A percentile compares a stretch with the other conserved stretches of the same genome.
Conservation (phyloP, 2,329 filamentous ascomycete genomes). For the Clonostachys rhizophaga region DNA sequence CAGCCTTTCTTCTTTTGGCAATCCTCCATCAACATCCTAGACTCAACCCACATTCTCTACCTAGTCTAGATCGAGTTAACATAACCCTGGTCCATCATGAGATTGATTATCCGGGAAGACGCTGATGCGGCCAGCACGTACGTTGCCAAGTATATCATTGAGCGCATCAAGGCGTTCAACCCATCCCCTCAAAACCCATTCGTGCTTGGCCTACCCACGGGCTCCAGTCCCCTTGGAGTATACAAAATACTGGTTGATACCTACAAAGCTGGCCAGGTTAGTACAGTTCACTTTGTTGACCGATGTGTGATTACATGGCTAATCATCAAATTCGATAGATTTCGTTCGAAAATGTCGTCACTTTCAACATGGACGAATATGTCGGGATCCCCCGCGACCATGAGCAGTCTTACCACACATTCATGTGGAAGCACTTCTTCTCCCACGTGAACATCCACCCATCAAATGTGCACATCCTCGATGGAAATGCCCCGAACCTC, state of each 20-base stretch:
- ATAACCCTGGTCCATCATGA: constrained; percentile 48
- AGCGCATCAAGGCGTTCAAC: constrained; percentile 72
- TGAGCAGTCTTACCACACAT: constrained; percentile 82
- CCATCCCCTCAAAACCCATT: constrained; percentile 72
- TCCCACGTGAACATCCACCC: constrained; percentile 78
- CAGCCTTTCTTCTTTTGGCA: background rate
- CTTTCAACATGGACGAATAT: constrained; percentile 94
- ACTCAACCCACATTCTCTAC: constrained; percentile 7
- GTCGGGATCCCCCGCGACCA: constrained; percentile 79
- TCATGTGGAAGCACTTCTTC: constrained; percentile 94
- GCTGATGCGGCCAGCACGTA: constrained; percentile 65
- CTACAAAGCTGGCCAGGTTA: constrained; percentile 60
- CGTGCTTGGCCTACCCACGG: constrained; percentile 78
- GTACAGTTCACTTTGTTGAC: constrained; percentile 11
- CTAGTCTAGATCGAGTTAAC: constrained; percentile 4
- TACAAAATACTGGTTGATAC: constrained; percentile 71
- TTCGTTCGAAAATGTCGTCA: constrained; percentile 84
- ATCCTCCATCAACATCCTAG: constrained; percentile 1
- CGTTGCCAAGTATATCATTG: constrained; percentile 78
- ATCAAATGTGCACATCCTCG: constrained; percentile 77
- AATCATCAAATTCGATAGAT: constrained; percentile 38
- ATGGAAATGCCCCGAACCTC: constrained; percentile 74
- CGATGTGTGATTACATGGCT: background rate
- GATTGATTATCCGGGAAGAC: constrained; percentile 78
- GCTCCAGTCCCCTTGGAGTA: constrained; percentile 73